Percentiles rank a stretch among this genome's conserved stretches.
Conservation (phyloP, 257 asterid genomes). For the Lycium barbarum region DNA sequence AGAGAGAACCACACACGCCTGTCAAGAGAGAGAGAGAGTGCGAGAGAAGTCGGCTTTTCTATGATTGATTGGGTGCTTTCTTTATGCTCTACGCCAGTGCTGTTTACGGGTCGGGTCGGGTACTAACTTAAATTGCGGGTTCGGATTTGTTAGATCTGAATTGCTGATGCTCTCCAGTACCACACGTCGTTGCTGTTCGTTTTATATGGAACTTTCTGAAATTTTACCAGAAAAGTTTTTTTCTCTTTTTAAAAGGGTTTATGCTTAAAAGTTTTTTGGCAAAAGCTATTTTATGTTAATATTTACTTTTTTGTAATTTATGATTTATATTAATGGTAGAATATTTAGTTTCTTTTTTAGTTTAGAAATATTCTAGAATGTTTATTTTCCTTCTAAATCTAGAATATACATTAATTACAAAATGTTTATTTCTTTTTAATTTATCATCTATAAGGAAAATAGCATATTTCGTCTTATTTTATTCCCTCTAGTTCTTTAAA, state of each 20-base stretch:
- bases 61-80: background rate
- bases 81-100: background rate
- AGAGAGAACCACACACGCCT: background rate
- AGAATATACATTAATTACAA: no score
- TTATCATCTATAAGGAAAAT: no score
- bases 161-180: background rate
- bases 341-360: no score
- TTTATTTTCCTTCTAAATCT: no score
- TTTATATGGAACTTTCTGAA: background rate
- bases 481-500: no score
- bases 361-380: no score
- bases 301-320: no score
- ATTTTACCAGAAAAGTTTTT: background rate
- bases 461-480: no score
- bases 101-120: background rate
- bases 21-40: slow-evolving; percentile 24
- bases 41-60: slow-evolving; percentile 40
- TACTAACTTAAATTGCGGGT: background rate
- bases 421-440: no score
- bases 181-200: background rate
- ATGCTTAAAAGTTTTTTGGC: no score
- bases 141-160: background rate
- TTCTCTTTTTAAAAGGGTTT: background rate
- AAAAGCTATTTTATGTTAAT: no score
- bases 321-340: no score